Evolutionary conservation across 1,139 yeast species (phyloP), one percentile per base, ranked within the genome.

Genomic region (Waltiozyma solani): DNA sequence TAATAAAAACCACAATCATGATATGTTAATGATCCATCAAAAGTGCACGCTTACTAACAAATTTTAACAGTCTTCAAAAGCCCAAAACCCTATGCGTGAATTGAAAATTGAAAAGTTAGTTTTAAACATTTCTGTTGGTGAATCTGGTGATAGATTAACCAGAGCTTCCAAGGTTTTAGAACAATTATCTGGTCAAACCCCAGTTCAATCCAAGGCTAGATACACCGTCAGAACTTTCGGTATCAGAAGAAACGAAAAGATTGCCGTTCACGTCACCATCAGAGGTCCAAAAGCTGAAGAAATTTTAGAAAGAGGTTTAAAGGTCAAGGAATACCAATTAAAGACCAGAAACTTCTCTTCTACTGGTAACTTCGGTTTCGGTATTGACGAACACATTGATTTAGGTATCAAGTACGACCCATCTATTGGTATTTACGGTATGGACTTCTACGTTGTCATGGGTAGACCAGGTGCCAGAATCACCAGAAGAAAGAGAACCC

Each of bases 231-330:
- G 99, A 84, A 85, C 97, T 53, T 91, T 91, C 73, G 96, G 97
- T 80, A 91, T 91, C 80, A 87, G 99, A 82, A 86, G 99, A 85
- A 91, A 91, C 76, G 99, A 91, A 76, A 89, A 91, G 82, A 91
- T 91, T 65, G 87, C 98, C 55, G 97, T 89, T 59, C 98, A 91
- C 74, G 99, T 91, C 58, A 91, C 99, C 67, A 79, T 91, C 72
- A 87, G 99, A 79, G 99, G 99, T 62, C 97, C 98, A 76, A 81
- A 81, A 85, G 98, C 99, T 63, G 98, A 91, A 79, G 99, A 91
- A 79, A 91, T 91, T 75, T 80, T 91, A 67, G 99, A 91, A 80
- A 86, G 99, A 79, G 99, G 98, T 67, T 81, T 91, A 64, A 91
- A 91, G 81, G 99, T 91, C 68, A 91, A 89, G 80, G 99, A 91